Conservation (phyloP, 2,329 filamentous ascomycete genomes). For the Beauveria rudraprayagi region DNA sequence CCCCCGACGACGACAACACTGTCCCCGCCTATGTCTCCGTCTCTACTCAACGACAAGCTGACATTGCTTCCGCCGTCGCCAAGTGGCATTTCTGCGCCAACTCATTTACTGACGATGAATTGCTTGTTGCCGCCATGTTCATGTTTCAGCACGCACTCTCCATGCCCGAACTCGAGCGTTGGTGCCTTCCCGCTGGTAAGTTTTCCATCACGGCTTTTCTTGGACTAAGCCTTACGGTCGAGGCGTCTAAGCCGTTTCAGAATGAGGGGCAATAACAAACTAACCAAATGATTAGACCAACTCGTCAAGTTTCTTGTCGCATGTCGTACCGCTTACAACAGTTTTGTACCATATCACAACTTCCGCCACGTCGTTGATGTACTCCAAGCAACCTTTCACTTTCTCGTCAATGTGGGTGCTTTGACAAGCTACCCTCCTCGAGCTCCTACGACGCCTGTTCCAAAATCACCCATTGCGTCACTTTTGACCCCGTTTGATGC, state of each 20-base stretch:
- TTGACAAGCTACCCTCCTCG: constrained; percentile 56
- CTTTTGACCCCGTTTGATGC: constrained; percentile 83
- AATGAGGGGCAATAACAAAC: constrained; percentile 16
- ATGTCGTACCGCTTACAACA: constrained; percentile 90
- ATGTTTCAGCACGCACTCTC: constrained; percentile 86
- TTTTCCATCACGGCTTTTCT: constrained; percentile 11
- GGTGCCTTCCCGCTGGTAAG: constrained; percentile 70
- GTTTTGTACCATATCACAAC: constrained; percentile 94
- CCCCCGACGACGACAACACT: constrained; percentile 55
- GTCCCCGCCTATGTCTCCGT: constrained; percentile 60
- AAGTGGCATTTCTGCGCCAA: constrained; percentile 87
- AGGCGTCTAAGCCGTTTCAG: neutral
- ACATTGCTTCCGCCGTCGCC: constrained; percentile 62
- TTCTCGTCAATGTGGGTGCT: constrained; percentile 72
- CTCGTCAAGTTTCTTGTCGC: constrained; percentile 80
- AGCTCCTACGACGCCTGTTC: constrained; percentile 17
- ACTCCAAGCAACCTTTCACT: constrained; percentile 85
- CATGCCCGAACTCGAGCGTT: constrained; percentile 73
- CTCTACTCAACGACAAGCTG: constrained; percentile 52
- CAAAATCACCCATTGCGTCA: constrained; percentile 59
- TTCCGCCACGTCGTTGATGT: constrained; percentile 97
- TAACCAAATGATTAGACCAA: constrained; percentile 52
- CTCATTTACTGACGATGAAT: constrained; percentile 80
- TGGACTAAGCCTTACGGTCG: neutral
- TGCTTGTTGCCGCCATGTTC: constrained; percentile 72